These are phyloP conservation scores for Pezicula carpinea DNA, from an alignment of 2,329 filamentous ascomycete genomes.

Conservation along the genomic window DNA sequence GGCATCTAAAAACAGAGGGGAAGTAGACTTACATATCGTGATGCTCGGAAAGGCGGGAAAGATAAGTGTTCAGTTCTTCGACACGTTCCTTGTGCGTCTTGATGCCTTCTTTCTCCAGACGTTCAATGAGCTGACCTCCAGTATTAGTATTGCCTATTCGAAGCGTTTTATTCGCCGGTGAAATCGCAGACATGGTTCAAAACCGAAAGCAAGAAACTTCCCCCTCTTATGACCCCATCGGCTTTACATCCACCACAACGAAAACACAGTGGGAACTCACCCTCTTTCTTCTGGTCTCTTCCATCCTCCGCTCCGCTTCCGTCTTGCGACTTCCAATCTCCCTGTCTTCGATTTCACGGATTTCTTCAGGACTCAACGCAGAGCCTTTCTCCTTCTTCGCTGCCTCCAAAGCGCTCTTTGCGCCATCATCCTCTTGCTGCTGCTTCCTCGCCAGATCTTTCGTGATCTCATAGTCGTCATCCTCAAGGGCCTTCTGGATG, in stretches of 20 bases:
- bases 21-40: slow-evolving; percentile 73
- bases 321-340: slow-evolving; percentile 54
- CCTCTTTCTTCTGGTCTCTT: slow-evolving; percentile 73
- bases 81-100: slow-evolving; percentile 98
- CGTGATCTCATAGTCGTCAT: background rate
- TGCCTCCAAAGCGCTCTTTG: no score
- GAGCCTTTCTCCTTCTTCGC: no score
- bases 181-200: no score
- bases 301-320: slow-evolving; percentile 72
- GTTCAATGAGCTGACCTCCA: slow-evolving; percentile 38
- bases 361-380: background rate
- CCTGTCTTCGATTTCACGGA: background rate
- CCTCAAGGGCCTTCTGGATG: slow-evolving; percentile 1
- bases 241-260: background rate
- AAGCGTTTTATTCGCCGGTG: no score
- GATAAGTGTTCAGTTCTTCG: slow-evolving; percentile 89
- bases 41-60: slow-evolving; percentile 90
- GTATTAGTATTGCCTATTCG: no score
- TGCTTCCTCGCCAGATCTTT: background rate
- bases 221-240: background rate
- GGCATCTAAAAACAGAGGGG: background rate
- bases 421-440: background rate
- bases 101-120: slow-evolving; percentile 72
- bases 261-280: slow-evolving; percentile 41
- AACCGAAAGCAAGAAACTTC: no score